Evolutionary conservation across 257 asterid genomes (phyloP).

Genomic region (Lavandula angustifolia): DNA sequence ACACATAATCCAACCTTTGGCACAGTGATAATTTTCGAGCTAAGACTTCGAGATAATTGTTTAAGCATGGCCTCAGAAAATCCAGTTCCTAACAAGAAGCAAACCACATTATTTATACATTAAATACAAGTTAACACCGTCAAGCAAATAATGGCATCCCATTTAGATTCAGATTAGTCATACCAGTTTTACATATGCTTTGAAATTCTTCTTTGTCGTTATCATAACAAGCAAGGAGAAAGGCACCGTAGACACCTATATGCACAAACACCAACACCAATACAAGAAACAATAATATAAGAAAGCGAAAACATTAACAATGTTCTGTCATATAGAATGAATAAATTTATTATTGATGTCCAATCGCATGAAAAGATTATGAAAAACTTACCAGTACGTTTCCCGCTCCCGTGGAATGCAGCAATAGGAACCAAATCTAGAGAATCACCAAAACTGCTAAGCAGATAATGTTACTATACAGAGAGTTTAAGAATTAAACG

Average conservation of each 20-base stretch:
- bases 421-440: slow-evolving; percentile 98
- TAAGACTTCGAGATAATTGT: too few species aligned
- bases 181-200: slow-evolving; percentile 49
- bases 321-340: slow-evolving; percentile 12
- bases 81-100: too few species aligned
- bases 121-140: too few species aligned
- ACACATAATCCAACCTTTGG: too few species aligned
- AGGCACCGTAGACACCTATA: slow-evolving; percentile 76
- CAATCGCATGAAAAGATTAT: slow-evolving; percentile 13
- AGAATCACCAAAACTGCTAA: slow-evolving; percentile 86
- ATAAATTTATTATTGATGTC: slow-evolving; percentile 17
- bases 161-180: too few species aligned
- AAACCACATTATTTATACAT: too few species aligned
- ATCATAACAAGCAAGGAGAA: slow-evolving; percentile 97
- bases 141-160: background rate
- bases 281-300: background rate
- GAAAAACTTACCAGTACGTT: slow-evolving; percentile 72
- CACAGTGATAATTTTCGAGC: background rate
- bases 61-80: too few species aligned
- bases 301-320: slow-evolving; percentile 13
- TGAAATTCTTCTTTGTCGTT: slow-evolving; percentile 81
- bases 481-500: slow-evolving; percentile 25
- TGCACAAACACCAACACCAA: background rate
- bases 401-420: slow-evolving; percentile 94
- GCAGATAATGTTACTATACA: slow-evolving; percentile 22